phyloP scores from a whole-genome alignment of 768 basidiomycete genomes.

The Amanita pseudoporphyria region DNA sequence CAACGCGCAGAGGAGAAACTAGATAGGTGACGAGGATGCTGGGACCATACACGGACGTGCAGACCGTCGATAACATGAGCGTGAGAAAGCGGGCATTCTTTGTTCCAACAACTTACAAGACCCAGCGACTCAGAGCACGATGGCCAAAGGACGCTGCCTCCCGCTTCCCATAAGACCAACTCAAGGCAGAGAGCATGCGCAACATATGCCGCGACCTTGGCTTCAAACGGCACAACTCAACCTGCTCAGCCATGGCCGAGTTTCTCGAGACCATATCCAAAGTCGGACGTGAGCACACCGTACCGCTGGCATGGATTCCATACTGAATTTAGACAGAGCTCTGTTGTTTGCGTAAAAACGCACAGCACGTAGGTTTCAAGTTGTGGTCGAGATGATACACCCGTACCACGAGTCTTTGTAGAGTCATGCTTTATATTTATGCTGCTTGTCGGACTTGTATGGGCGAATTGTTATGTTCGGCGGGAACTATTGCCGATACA shows the following conservation, averaged over 20 bases:
- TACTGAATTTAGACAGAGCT: too few relatives aligned
- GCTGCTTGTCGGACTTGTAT: too few relatives aligned
- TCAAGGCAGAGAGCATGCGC: slow-evolving; percentile 5
- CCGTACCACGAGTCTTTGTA: too few relatives aligned
- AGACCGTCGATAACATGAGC: slow-evolving; percentile 31
- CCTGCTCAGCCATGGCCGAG: background rate
- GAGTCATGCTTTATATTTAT: too few relatives aligned
- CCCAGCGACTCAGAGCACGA: background rate
- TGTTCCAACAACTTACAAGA: too few relatives aligned
- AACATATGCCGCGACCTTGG: slow-evolving; percentile 6
- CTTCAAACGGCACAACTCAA: background rate
- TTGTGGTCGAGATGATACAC: too few relatives aligned
- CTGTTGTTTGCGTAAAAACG: too few relatives aligned
- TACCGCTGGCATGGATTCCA: background rate
- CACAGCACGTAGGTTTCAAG: too few relatives aligned
- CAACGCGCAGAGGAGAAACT: too few relatives aligned
- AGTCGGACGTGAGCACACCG: slow-evolving; percentile 4
- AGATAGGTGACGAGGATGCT: too few relatives aligned
- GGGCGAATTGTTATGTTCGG: too few relatives aligned
- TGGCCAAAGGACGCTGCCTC: background rate
- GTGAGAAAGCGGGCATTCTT: background rate
- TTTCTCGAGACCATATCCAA: slow-evolving; percentile 1
- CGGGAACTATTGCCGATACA: too few relatives aligned
- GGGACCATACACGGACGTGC: slow-evolving; percentile 25
- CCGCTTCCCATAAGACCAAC: slow-evolving; percentile 3